A percentile compares a stretch with the other conserved stretches of the same genome.
These are phyloP conservation scores for Phialocephala sp. DNA, from an alignment of 2,329 filamentous ascomycete genomes.

Conservation along the genomic window DNA sequence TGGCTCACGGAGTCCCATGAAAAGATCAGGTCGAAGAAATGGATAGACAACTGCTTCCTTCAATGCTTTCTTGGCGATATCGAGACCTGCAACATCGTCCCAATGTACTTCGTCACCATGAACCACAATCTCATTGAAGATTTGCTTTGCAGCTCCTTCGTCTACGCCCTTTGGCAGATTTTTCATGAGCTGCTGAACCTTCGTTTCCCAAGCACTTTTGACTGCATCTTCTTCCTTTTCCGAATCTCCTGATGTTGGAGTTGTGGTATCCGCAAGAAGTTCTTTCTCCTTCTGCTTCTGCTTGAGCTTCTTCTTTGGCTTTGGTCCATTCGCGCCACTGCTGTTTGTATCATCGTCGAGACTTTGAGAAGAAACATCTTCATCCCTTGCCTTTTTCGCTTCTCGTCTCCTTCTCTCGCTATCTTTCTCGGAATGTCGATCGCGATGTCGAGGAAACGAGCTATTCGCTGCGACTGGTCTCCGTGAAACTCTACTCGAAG, in stretches of 20 bases:
- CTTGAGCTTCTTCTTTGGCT: constrained; percentile 38
- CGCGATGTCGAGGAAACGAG: constrained; percentile 42
- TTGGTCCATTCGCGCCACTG: constrained; percentile 34
- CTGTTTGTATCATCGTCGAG: constrained; percentile 41
- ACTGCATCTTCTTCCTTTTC: constrained; percentile 50
- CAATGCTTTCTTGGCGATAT: constrained; percentile 87
- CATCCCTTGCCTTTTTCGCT: constrained; percentile 30
- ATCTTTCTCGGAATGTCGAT: constrained; percentile 37
- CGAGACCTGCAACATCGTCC: constrained; percentile 90
- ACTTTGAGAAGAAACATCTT: constrained; percentile 40
- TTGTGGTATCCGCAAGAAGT: constrained; percentile 46
- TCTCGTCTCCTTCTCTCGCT: constrained; percentile 33
- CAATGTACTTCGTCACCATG: constrained; percentile 94
- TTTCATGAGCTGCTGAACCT: constrained; percentile 71
- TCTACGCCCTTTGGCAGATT: constrained; percentile 84
- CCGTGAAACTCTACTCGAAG: constrained; percentile 34
- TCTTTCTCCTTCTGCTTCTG: constrained; percentile 44
- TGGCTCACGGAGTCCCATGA: constrained; percentile 93
- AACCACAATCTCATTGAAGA: constrained; percentile 94
- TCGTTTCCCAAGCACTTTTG: constrained; percentile 63
- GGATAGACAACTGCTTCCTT: constrained; percentile 98
- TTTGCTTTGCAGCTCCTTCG: constrained; percentile 81
- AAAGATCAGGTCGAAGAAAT: constrained; percentile 91
- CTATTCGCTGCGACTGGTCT: constrained; percentile 44
- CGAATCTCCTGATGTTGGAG: constrained; percentile 54